These are phyloP conservation scores for Chaetomidium leptoderma DNA, from an alignment of 495 filamentous ascomycete genomes.

Conservation along the genomic window DNA sequence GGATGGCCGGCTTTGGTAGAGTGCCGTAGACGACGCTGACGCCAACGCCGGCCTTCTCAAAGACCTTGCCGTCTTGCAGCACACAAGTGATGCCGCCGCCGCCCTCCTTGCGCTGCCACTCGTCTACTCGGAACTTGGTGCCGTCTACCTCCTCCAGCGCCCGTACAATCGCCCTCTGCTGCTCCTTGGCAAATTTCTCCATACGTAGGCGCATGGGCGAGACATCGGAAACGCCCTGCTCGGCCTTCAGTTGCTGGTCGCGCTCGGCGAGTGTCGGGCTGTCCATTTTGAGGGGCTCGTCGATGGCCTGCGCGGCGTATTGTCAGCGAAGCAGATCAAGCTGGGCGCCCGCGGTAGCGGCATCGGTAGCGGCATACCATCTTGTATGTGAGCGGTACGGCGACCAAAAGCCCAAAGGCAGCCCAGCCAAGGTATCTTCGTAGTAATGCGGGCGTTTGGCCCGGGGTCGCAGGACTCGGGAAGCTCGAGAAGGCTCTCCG, in stretches of 20 bases:
- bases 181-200: constrained; percentile 89
- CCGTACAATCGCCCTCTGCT: constrained; percentile 80
- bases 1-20: constrained; percentile 79
- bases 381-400: constrained; percentile 28
- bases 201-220: constrained; percentile 97
- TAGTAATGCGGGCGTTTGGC: constrained; percentile 10
- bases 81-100: constrained; percentile 84
- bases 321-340: not conserved
- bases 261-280: constrained; percentile 62
- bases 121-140: constrained; percentile 72
- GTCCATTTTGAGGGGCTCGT: constrained; percentile 40
- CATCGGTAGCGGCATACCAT: constrained; percentile 24
- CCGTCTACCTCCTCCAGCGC: constrained; percentile 81
- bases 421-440: constrained; percentile 23
- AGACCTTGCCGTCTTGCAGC: constrained; percentile 90
- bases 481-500: constrained; percentile 25
- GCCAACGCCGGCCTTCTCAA: constrained; percentile 97
- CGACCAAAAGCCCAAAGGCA: constrained; percentile 26
- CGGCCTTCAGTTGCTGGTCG: constrained; percentile 61
- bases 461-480: constrained; percentile 5
- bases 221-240: constrained; percentile 58
- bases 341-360: not conserved
- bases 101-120: constrained; percentile 82
- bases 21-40: constrained; percentile 92
- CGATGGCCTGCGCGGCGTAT: constrained; percentile 30